Base-by-base conservation (phyloP, 148 eudicot genomes). In the Simmondsia chinensis region DNA sequence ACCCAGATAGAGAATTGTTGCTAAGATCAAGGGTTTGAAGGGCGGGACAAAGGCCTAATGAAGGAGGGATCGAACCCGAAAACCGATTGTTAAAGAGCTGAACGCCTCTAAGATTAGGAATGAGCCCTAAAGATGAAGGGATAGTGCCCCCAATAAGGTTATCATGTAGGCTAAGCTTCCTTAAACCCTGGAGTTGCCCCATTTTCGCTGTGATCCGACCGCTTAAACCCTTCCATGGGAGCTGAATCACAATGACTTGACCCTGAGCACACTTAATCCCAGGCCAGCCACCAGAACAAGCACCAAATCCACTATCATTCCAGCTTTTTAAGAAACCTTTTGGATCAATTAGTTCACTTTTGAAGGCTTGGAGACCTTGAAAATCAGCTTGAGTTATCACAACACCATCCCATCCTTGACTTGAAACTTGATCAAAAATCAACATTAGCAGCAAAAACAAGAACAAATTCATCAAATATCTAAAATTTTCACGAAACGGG, bases 241-340 rank as follows among this genome's bases (percentile, higher is more conserved):
- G 87, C 56, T 86, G 91, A 40, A 86, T 75, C 2, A 82, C 91
- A 41, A 82, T 86, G 0, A 86, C 95, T 64, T 81, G 87, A 8
- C 95, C 95, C 52, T 86, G 53, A 4, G 95, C 91, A 66, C 95
- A 86, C 56, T 81, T 86, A 33, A 86, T 82, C 0, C 95, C 95
- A 7, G 20, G 39, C 95, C 95, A 86, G 3, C 81, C 74, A 28
- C 87, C 93, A 0, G 87, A 82, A 49, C 93, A 82, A 6, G 87
- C 93, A 3, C 79, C 79, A 9, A 51, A 62, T 0, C 95, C 86
- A 15, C 60, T 66, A 38, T 75, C 86, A 33, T 85, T 85, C 95
- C 95, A 85, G 53, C 76, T 74, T 7, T 8, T 70, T 25, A 81
- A 46, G 51, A 53, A 75, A 36, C 95, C 95, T 48, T 68, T 75